Base-by-base conservation (phyloP, 192 early-diverging fungal genomes). In the Coemansia asiatica region DNA sequence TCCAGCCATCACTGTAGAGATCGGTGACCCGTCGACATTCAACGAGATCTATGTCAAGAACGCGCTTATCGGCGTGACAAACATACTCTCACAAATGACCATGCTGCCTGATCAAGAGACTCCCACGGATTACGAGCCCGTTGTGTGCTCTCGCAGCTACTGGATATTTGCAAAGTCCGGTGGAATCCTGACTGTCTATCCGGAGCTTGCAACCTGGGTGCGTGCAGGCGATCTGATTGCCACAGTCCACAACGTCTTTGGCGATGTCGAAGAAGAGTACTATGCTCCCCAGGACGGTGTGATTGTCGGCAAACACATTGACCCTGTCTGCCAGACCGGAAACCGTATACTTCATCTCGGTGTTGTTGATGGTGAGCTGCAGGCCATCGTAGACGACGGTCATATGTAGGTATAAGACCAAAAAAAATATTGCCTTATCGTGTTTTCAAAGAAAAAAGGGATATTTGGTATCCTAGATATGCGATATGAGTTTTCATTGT, bases 161-260 rank as follows among this genome's bases (percentile, higher is more conserved):
- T 92, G 91, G 93, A 94, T 95, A 19, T 95, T 92, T 81, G 91
- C 92, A 8, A 88, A 82, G 63, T 89, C 89, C 16, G 94, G 94
- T 10, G 94, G 94, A 53, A 89, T 95, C 38, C 76, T 95, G 27
- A 91, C 92, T 28, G 94, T 95, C 3, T 84, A 90, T 35, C 94
- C 94, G 0, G 83, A 83, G 50, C 88, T 95, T 10, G 93, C 92
- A 77, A 90, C 88, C 1, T 88, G 90, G 61, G 87, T 95, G 23
- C 81, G 85, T 36, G 92, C 94, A 54, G 92, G 92, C 53, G 90
- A 91, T 33, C 56, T 91, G 46, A 94, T 95, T 84, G 94, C 94
- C 0, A 83, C 90, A 6, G 82, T 95, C 64, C 89, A 93, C 67
- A 93, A 91, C 57, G 91, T 95, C 49, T 95, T 95, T 82, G 94